phyloP scores from a whole-genome alignment of 2,329 filamentous ascomycete genomes.

The Gnomoniopsis sp. region DNA sequence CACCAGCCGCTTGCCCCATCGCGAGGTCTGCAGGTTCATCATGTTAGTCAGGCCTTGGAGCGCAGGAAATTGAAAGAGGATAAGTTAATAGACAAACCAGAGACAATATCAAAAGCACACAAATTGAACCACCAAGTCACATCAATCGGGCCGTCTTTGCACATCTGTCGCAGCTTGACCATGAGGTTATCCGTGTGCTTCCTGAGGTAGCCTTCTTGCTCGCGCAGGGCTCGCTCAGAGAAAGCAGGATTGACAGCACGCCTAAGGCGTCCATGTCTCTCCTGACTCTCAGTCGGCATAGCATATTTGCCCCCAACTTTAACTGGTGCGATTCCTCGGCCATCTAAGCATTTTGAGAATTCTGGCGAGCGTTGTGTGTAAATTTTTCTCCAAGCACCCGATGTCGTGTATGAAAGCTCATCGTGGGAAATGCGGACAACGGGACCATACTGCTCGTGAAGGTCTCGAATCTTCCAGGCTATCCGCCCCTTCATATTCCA shows the following conservation, averaged over 20 bases:
- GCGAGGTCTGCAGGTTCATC: not conserved
- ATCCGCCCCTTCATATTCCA: conserved; percentile 8
- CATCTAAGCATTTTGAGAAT: conserved; percentile 3
- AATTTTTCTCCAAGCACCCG: conserved; percentile 30
- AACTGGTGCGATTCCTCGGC: not conserved
- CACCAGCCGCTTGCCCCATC: not conserved
- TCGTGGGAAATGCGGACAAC: conserved; percentile 34
- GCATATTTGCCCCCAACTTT: conserved; percentile 11
- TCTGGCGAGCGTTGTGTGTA: conserved; percentile 3
- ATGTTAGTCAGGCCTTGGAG: not conserved
- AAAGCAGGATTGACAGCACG: conserved; percentile 23
- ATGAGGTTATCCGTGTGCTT: conserved; percentile 20
- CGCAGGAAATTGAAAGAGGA: no score
- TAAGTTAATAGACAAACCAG: not conserved
- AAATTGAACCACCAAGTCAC: conserved; percentile 23
- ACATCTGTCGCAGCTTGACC: conserved; percentile 12
- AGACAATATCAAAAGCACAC: conserved; percentile 23
- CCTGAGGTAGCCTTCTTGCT: conserved; percentile 22
- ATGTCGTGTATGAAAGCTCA: conserved; percentile 29
- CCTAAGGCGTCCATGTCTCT: conserved; percentile 20
- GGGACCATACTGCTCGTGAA: conserved; percentile 14
- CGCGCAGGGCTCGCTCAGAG: conserved; percentile 24
- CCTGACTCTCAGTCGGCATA: conserved; percentile 8
- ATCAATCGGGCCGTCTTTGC: conserved; percentile 15
- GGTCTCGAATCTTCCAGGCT: conserved; percentile 4